Evolutionary conservation across 2,329 filamentous ascomycete species (phyloP).

Genomic region (Neofusicoccum sp.): DNA sequence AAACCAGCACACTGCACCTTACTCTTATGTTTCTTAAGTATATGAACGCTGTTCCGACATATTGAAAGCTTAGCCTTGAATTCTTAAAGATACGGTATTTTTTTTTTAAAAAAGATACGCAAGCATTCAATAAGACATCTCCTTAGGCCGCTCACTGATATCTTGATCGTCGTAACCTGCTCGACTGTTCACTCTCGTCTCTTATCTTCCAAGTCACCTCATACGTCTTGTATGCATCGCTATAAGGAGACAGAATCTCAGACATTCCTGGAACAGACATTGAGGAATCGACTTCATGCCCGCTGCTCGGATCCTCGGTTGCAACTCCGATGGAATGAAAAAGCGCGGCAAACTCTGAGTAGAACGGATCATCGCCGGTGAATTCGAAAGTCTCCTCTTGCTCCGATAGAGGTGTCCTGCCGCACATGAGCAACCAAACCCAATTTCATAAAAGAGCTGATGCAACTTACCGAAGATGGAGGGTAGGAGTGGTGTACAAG

Average conservation of each 20-base stretch:
- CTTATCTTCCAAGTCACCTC: neutral
- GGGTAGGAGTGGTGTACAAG: neutral
- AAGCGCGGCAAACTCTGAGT: neutral
- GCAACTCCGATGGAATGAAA: neutral
- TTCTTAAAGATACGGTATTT: too few species aligned
- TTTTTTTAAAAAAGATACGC: too few species aligned
- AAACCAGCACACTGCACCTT: too few species aligned
- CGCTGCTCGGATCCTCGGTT: neutral
- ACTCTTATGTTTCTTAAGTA: too few species aligned
- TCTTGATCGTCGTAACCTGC: too few species aligned
- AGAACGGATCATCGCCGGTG: neutral
- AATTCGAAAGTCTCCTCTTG: neutral
- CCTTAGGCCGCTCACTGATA: too few species aligned
- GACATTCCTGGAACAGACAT: too few species aligned
- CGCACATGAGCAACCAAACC: too few species aligned
- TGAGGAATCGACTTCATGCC: too few species aligned
- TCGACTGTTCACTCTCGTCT: neutral
- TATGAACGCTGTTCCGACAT: too few species aligned
- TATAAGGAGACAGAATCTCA: neutral
- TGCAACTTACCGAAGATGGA: neutral
- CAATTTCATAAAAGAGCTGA: neutral
- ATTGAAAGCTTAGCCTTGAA: too few species aligned
- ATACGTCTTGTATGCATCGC: neutral
- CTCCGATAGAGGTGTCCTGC: neutral
- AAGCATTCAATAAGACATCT: too few species aligned